A percentile compares a stretch with the other conserved stretches of the same genome.
Evolutionary conservation across 106 monocot genomes (phyloP).

Genomic region (Amphibolis antarctica): DNA sequence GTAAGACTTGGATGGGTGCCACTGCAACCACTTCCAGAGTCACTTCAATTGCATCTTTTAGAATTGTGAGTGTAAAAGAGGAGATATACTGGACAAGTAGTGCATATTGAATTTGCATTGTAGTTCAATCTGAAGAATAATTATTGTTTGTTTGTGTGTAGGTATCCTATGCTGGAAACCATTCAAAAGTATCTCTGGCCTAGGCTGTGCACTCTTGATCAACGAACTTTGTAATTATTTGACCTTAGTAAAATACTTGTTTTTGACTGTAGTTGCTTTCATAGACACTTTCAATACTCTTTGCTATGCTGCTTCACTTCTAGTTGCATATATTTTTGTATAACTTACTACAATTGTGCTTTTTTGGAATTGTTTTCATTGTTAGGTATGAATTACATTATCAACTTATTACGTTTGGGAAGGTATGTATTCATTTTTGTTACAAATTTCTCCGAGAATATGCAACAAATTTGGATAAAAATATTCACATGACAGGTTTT

Average conservation of each 20-base stretch:
- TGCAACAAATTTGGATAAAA: not conserved
- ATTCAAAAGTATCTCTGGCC: conserved; percentile 93
- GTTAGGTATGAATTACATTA: conserved; percentile 77
- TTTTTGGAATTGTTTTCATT: not conserved
- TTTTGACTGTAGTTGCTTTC: not conserved
- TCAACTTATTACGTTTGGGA: conserved; percentile 77
- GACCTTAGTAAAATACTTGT: not conserved
- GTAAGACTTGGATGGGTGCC: conserved; percentile 92
- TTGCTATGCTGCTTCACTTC: not conserved
- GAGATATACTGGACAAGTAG: not conserved
- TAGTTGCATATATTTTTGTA: not conserved
- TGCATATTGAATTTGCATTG: not conserved
- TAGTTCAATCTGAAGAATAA: not conserved
- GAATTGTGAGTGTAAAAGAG: conserved; percentile 41
- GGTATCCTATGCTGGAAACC: conserved; percentile 85
- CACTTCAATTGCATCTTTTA: conserved; percentile 63
- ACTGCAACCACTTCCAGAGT: conserved; percentile 62
- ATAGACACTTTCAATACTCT: not conserved
- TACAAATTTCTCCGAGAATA: not conserved
- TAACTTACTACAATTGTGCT: not conserved
- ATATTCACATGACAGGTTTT: conserved; percentile 40
- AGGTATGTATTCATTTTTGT: conserved; percentile 29
- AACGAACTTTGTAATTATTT: conserved; percentile 46
- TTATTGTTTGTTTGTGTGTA: conserved; percentile 14
- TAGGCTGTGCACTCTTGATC: conserved; percentile 59